Conservation (phyloP, 2,329 filamentous ascomycete species). For the Pestalotiopsis fici region DNA sequence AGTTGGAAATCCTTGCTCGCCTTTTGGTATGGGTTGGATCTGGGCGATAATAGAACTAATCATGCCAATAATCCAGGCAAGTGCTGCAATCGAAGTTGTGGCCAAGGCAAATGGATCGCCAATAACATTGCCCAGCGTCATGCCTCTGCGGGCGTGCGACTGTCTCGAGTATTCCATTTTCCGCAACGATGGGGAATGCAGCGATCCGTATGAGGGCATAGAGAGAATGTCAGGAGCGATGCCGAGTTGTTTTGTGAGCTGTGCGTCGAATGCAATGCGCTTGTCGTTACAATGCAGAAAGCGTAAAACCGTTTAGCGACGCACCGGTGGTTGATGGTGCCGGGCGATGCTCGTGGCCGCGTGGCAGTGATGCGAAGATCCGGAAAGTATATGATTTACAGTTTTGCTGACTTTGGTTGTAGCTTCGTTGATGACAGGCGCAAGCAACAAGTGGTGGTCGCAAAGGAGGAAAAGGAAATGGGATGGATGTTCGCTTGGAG, state of each 20-base stretch:
- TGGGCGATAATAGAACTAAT: constrained; percentile 79
- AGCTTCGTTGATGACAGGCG: background rate
- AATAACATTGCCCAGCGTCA: constrained; percentile 85
- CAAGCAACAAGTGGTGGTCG: background rate
- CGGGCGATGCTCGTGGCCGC: background rate
- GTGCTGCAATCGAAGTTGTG: constrained; percentile 88
- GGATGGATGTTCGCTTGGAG: background rate
- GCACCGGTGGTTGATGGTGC: background rate
- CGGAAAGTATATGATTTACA: background rate
- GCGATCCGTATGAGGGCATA: constrained; percentile 77
- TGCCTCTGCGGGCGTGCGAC: constrained; percentile 55
- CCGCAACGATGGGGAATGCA: constrained; percentile 71
- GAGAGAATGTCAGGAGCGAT: constrained; percentile 30
- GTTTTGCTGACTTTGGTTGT: background rate
- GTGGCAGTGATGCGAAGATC: background rate
- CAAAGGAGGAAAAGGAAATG: background rate
- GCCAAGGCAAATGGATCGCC: constrained; percentile 96
- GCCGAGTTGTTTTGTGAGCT: background rate
- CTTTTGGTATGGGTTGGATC: constrained; percentile 43
- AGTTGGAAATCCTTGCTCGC: constrained; percentile 68
- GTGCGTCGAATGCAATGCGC: background rate
- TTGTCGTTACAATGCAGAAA: background rate
- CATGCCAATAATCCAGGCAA: constrained; percentile 94
- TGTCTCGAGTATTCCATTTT: constrained; percentile 77
- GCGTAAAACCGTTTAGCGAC: background rate